phyloP scores from a whole-genome alignment of 2,329 filamentous ascomycete species.

The Paecilomyces fulvus region DNA sequence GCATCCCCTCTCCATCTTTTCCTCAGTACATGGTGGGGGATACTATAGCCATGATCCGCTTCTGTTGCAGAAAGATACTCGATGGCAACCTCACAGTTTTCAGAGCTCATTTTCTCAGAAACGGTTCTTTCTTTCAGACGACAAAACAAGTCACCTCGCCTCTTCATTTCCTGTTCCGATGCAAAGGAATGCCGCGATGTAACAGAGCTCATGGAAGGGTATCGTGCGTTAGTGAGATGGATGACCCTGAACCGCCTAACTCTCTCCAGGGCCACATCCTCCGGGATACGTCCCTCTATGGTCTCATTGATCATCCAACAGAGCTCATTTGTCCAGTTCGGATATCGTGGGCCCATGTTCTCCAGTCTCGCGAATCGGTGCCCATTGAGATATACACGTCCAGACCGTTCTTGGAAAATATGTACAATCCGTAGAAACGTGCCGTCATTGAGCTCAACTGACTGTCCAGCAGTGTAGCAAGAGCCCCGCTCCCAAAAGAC shows the following conservation, averaged over 20 bases:
- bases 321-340: slow-evolving; percentile 37
- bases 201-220: slow-evolving; percentile 23
- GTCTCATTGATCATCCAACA: slow-evolving; percentile 33
- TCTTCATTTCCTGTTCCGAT: slow-evolving; percentile 9
- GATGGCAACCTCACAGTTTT: slow-evolving; percentile 13
- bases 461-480: slow-evolving; percentile 19
- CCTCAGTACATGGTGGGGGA: slow-evolving; percentile 14
- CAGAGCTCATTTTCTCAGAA: slow-evolving; percentile 5
- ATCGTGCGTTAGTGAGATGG: slow-evolving; percentile 48
- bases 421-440: slow-evolving; percentile 34
- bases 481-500: slow-evolving; percentile 14
- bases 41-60: slow-evolving; percentile 15
- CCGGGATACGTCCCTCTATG: slow-evolving; percentile 7
- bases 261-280: slow-evolving; percentile 33
- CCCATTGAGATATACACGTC: slow-evolving; percentile 28
- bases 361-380: slow-evolving; percentile 25
- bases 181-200: slow-evolving; percentile 15
- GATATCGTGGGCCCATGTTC: slow-evolving; percentile 27
- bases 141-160: slow-evolving; percentile 27
- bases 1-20: slow-evolving; percentile 26
- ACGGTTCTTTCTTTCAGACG: slow-evolving; percentile 21
- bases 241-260: slow-evolving; percentile 39
- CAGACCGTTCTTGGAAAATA: slow-evolving; percentile 21
- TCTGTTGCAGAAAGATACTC: slow-evolving; percentile 23
- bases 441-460: slow-evolving; percentile 29